Conservation (phyloP, 108 stramenopile species). For the Cylindrotheca fusiformis region DNA sequence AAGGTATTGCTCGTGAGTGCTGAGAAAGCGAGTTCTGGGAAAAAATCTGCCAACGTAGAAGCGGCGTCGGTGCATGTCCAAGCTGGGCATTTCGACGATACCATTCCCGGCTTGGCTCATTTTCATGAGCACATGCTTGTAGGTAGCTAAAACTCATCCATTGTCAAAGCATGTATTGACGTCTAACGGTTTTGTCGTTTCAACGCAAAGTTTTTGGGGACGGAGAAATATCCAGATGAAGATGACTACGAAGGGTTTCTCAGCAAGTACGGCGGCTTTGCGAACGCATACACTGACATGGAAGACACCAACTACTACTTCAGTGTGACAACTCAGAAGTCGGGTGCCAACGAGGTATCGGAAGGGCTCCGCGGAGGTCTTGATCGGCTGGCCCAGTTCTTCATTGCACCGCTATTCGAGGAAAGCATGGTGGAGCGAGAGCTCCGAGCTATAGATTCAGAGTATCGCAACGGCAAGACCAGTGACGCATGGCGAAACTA, state of each 20-base stretch:
- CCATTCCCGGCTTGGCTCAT: constrained; percentile 73
- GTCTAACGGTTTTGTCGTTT: constrained; percentile 17
- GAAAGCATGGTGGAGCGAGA: constrained; percentile 87
- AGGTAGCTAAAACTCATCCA: not conserved
- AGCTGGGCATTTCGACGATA: constrained; percentile 86
- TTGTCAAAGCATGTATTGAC: not conserved
- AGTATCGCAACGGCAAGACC: constrained; percentile 92
- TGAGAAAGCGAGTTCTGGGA: constrained; percentile 17
- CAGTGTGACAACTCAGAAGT: constrained; percentile 63
- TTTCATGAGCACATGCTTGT: constrained; percentile 93
- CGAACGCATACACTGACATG: constrained; percentile 92
- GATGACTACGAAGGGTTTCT: constrained; percentile 89
- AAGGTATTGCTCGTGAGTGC: constrained; percentile 62
- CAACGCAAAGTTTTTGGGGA: constrained; percentile 79
- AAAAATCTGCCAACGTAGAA: constrained; percentile 50
- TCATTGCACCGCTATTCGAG: constrained; percentile 92
- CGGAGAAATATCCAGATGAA: constrained; percentile 91
- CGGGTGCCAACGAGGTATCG: constrained; percentile 34
- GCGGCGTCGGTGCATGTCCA: constrained; percentile 78
- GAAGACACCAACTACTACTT: constrained; percentile 97
- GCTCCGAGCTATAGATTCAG: constrained; percentile 93
- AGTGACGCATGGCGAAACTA: constrained; percentile 91
- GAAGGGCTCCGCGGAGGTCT: constrained; percentile 80
- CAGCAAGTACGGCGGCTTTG: constrained; percentile 79
- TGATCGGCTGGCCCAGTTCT: constrained; percentile 96